A percentile compares a stretch with the other conserved stretches of the same genome.
These are phyloP conservation scores for Fusarium tanahbumbuense DNA, from an alignment of 2,329 filamentous ascomycete genomes.

Conservation along the genomic window DNA sequence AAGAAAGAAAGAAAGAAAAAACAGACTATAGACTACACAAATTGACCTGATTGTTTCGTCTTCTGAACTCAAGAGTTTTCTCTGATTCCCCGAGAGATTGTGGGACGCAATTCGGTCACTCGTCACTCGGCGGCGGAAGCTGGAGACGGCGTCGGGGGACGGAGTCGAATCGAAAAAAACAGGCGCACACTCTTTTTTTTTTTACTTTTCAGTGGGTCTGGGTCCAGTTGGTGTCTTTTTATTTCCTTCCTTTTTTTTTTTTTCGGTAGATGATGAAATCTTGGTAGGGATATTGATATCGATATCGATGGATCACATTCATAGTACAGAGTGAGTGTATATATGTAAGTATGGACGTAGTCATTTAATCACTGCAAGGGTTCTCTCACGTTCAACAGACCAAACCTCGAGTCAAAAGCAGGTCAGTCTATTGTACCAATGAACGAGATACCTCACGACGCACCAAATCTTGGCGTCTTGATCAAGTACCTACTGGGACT, in stretches of 20 bases:
- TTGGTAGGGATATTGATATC: neutral
- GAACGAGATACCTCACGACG: conserved; percentile 7
- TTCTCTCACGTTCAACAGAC: conserved; percentile 20
- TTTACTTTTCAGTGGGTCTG: conserved; percentile 15
- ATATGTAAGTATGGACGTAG: too few species aligned
- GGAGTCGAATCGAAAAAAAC: conserved; percentile 35
- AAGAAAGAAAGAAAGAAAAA: too few species aligned
- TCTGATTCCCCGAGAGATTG: conserved; percentile 7
- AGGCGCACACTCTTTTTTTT: conserved; percentile 26
- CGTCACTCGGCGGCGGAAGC: conserved; percentile 36
- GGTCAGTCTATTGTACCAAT: neutral
- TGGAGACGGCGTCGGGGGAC: conserved; percentile 40
- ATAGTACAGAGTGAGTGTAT: neutral
- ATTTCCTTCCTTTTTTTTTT: neutral
- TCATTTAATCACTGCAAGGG: conserved; percentile 18
- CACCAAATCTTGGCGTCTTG: conserved; percentile 15
- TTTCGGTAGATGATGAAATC: conserved; percentile 4
- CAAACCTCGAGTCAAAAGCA: conserved; percentile 29
- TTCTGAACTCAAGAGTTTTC: neutral
- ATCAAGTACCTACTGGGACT: conserved; percentile 26
- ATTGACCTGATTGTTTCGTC: neutral
- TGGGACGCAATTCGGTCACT: conserved; percentile 41
- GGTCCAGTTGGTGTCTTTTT: neutral
- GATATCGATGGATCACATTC: neutral
- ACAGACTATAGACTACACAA: neutral